Percentiles rank a stretch among this genome's conserved stretches.
Conservation (phyloP, 768 basidiomycete species). For the Psilocybe cyanescens region DNA sequence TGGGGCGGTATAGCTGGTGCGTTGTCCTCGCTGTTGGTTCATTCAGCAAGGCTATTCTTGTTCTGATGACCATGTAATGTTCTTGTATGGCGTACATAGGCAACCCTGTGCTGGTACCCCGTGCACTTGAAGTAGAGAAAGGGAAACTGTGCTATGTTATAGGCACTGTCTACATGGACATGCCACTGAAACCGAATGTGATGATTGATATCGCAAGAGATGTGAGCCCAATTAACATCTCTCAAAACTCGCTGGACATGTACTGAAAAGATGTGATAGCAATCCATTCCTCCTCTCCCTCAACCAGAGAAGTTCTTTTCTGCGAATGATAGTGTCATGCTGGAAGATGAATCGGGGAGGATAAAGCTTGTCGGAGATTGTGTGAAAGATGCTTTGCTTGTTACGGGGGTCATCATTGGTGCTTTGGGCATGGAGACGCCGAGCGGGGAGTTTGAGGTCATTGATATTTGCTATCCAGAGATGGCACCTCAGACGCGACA, state of each 20-base stretch:
- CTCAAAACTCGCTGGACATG: background rate
- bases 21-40: slow-evolving; percentile 5
- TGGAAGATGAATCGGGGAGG: slow-evolving; percentile 96
- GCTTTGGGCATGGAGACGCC: slow-evolving; percentile 90
- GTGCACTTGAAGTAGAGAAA: slow-evolving; percentile 87
- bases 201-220: slow-evolving; percentile 93
- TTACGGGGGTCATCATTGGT: slow-evolving; percentile 92
- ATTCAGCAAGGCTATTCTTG: background rate
- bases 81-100: slow-evolving; percentile 42
- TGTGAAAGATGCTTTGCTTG: slow-evolving; percentile 63
- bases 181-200: slow-evolving; percentile 99
- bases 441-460: slow-evolving; percentile 90
- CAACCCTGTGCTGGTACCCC: slow-evolving; percentile 68
- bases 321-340: slow-evolving; percentile 76
- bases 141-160: slow-evolving; percentile 87
- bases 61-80: background rate
- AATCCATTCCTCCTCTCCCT: slow-evolving; percentile 86
- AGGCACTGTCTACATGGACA: slow-evolving; percentile 98
- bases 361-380: slow-evolving; percentile 83
- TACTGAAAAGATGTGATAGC: slow-evolving; percentile 45
- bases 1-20: slow-evolving; percentile 49
- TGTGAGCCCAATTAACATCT: slow-evolving; percentile 50
- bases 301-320: slow-evolving; percentile 77
- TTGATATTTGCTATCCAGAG: slow-evolving; percentile 85
- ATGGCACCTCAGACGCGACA: slow-evolving; percentile 65